phyloP scores from a whole-genome alignment of 192 early-diverging fungal species.

The Pecoramyces ruminantium region DNA sequence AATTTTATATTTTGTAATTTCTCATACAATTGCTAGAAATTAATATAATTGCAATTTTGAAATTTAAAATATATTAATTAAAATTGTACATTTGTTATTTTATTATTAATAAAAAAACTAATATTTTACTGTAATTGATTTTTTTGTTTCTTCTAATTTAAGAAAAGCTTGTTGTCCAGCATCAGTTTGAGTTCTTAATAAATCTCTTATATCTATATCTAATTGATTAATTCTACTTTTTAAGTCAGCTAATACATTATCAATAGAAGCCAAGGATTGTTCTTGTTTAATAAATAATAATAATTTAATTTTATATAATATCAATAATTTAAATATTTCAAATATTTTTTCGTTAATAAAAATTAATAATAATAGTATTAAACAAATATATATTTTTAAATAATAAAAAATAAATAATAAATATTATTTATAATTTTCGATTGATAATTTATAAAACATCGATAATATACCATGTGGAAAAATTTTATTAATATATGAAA shows the following conservation, averaged over 20 bases:
- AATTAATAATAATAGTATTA: too few species aligned
- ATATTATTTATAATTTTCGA: too few species aligned
- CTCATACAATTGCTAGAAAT: constrained; percentile 54
- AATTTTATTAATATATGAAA: not conserved
- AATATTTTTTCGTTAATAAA: too few species aligned
- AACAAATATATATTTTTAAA: too few species aligned
- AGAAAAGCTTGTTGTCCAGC: constrained; percentile 33
- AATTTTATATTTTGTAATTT: constrained; percentile 69
- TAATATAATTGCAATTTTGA: too few species aligned
- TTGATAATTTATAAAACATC: too few species aligned
- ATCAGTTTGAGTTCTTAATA: constrained; percentile 56
- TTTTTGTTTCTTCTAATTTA: constrained; percentile 51
- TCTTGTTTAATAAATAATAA: too few species aligned
- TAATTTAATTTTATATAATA: too few species aligned
- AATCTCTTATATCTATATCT: constrained; percentile 41
- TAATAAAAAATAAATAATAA: too few species aligned
- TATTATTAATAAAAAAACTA: not conserved
- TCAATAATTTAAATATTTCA: too few species aligned
- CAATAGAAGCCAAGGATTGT: constrained; percentile 39
- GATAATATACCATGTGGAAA: not conserved
- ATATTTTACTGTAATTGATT: constrained; percentile 47
- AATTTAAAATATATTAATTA: too few species aligned
- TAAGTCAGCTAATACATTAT: constrained; percentile 43
- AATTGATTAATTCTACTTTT: constrained; percentile 34
- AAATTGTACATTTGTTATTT: too few species aligned